These are phyloP conservation scores for Rhododendron griersonianum DNA, from an alignment of 148 eudicot genomes.

Conservation along the genomic window DNA sequence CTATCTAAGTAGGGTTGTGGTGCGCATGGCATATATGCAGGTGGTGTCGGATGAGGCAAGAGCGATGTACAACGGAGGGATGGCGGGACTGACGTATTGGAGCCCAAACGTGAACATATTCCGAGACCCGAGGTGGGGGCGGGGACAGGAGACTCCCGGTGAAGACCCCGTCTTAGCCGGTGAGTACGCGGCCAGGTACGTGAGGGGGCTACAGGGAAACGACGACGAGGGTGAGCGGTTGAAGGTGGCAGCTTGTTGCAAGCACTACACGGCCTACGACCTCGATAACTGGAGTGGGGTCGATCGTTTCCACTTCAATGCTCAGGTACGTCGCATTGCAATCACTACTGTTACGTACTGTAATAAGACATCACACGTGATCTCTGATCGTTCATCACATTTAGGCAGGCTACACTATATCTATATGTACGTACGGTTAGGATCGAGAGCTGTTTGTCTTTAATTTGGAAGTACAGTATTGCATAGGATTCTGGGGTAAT, in stretches of 20 bases:
- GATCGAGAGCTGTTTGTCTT: too few species aligned
- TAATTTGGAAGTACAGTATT: background rate
- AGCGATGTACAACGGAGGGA: conserved; percentile 97
- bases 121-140: conserved; percentile 96
- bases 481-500: background rate
- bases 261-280: conserved; percentile 92
- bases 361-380: background rate
- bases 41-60: conserved; percentile 90
- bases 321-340: conserved; percentile 31
- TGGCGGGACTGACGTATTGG: conserved; percentile 86
- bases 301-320: conserved; percentile 88
- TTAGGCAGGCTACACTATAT: too few species aligned
- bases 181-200: conserved; percentile 67
- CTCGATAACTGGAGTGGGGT: conserved; percentile 89
- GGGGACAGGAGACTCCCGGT: conserved; percentile 98
- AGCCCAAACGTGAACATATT: conserved; percentile 91
- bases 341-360: background rate
- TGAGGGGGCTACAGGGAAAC: conserved; percentile 71
- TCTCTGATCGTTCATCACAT: too few species aligned
- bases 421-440: too few species aligned
- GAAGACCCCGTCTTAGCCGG: conserved; percentile 81
- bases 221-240: conserved; percentile 46
- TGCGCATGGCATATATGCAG: conserved; percentile 22
- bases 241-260: conserved; percentile 91
- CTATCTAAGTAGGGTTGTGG: too few species aligned